These are phyloP conservation scores for Gonium pectorale DNA, from an alignment of 139 green algal genomes.

Conservation along the genomic window DNA sequence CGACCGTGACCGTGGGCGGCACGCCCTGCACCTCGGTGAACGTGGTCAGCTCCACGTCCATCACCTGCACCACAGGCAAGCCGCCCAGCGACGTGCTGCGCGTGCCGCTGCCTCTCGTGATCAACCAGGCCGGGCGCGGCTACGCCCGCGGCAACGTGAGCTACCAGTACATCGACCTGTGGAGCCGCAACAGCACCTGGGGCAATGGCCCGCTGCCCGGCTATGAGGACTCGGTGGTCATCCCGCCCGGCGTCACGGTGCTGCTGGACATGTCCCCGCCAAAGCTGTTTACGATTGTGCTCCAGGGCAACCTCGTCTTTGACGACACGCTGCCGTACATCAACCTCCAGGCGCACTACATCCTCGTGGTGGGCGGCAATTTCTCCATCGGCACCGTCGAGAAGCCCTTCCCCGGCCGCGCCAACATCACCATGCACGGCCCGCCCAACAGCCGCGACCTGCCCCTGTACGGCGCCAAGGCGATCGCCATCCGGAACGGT, in stretches of 20 bases:
- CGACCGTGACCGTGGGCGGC: conserved; percentile 10
- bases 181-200: conserved; percentile 73
- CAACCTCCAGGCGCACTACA: conserved; percentile 64
- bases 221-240: conserved; percentile 58
- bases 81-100: not conserved
- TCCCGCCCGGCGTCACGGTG: conserved; percentile 60
- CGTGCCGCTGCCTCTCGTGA: not conserved
- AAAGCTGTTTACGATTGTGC: conserved; percentile 55
- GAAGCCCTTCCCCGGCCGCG: conserved; percentile 56
- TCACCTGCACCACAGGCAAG: conserved; percentile 47
- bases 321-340: conserved; percentile 53
- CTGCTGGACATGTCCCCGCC: conserved; percentile 76
- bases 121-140: conserved; percentile 7
- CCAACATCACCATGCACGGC: conserved; percentile 76
- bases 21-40: conserved; percentile 33
- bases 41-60: conserved; percentile 13
- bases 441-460: conserved; percentile 61
- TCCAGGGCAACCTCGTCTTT: conserved; percentile 74
- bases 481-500: conserved; percentile 69
- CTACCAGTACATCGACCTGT: conserved; percentile 73
- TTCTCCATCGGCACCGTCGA: conserved; percentile 61
- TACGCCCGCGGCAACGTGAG: not conserved
- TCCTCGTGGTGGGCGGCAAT: conserved; percentile 69
- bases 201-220: conserved; percentile 62
- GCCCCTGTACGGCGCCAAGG: conserved; percentile 78